Evolutionary conservation across 352 stramenopile genomes (phyloP), one percentile per base, ranked within the genome.

Genomic region (Globisporangium radiosum): DNA sequence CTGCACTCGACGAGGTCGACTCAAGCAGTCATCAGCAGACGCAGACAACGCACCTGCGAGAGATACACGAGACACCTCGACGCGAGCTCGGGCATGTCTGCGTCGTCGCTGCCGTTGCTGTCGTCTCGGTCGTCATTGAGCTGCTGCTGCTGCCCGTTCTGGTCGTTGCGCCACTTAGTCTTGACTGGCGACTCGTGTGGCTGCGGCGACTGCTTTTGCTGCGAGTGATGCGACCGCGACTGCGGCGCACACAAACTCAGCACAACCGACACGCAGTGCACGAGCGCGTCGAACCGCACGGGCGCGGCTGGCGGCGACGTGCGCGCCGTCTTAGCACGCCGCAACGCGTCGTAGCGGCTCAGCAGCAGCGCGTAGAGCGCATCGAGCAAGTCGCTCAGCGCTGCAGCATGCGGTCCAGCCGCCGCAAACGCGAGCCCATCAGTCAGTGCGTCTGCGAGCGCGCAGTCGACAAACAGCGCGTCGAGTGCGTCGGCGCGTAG

Each of bases 51-150:
- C 68, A 88, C 80, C 77, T 87, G 80, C 5, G 80, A 88, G 17
- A 85, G 59, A 17, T 76, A 80, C 8, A 88, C 63, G 44, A 90
- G 63, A 58, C 77, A 87, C 2, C 77, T 66, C 15, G 80, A 90
- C 7, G 75, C 65, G 40, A 81, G 33, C 48, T 85, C 71, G 0
- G 70, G 67, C 14, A 75, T 49, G n/a, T 66, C 47, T 8, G 71
- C 52, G 42, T 68, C 57, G 52, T 53, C 40, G 40, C 40, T 44
- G 40, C 40, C 11, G 11, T 13, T 8, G 40, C 11, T 44, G 40
- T 13, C 11, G 51, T n/a, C 7, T 54, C 15, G n/a, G 36, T 5
- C 48, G 48, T 11, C 25, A 37, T 11, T 39, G 8, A 10, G 17
- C 15, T 54, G 44, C 9, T 47, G 36, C 8, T 48, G 38, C 3